Conservation (phyloP, 2,329 filamentous ascomycete species). For the Curvularia eragrostidis region DNA sequence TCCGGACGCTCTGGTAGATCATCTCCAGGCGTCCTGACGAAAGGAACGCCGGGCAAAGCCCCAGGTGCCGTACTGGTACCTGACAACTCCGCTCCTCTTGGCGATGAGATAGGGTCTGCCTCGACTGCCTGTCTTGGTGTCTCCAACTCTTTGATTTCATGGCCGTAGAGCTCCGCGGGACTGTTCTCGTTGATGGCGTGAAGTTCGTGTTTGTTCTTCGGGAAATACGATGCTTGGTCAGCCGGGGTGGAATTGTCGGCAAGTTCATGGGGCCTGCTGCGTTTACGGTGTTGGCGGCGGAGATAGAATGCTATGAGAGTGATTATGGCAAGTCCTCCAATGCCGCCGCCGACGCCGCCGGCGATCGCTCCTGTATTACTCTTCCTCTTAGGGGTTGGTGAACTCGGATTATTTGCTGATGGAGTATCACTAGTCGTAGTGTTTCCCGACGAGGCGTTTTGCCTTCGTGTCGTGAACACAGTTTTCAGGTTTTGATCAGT, state of each 20-base stretch:
- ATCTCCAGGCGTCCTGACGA: background rate
- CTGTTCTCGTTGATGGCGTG: conserved; percentile 2
- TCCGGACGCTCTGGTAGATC: background rate
- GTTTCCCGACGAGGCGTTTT: background rate
- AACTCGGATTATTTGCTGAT: background rate
- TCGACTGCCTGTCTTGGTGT: conserved; percentile 1
- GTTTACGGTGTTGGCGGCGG: background rate
- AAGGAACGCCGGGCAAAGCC: background rate
- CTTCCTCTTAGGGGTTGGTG: background rate
- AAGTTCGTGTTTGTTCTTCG: background rate
- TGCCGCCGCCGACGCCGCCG: background rate
- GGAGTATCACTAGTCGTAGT: background rate
- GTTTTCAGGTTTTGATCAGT: background rate
- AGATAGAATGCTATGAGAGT: conserved; percentile 1
- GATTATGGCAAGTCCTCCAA: background rate
- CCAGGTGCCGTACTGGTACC: background rate
- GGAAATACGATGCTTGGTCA: background rate
- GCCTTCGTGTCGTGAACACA: background rate
- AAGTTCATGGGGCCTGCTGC: background rate
- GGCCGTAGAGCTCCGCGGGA: conserved; percentile 1
- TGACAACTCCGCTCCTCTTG: background rate
- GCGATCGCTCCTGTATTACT: background rate
- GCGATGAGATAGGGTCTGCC: background rate
- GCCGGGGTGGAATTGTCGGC: background rate
- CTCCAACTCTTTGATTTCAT: background rate